Conservation (phyloP, 106 monocot species). For the Dendrobium officinale region DNA sequence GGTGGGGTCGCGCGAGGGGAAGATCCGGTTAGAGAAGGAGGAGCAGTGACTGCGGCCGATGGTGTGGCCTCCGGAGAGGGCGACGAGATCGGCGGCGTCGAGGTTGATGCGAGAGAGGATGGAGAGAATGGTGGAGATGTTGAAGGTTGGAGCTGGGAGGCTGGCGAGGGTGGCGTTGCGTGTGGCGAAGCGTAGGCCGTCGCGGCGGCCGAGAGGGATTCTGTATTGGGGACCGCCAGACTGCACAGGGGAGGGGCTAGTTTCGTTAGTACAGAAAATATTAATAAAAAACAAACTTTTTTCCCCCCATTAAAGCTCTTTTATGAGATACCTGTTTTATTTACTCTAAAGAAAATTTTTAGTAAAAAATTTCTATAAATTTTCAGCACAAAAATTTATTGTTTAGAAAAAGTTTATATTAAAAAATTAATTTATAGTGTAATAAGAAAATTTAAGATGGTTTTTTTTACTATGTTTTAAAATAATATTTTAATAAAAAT, state of each 20-base stretch:
- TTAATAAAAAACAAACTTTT: too few species aligned
- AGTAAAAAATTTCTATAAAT: too few species aligned
- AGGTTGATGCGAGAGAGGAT: slow-evolving; percentile 26
- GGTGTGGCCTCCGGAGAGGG: slow-evolving; percentile 55
- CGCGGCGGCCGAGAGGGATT: slow-evolving; percentile 39
- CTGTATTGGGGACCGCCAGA: slow-evolving; percentile 25
- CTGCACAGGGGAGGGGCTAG: neutral
- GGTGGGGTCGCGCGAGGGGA: slow-evolving; percentile 17
- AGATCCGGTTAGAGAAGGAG: slow-evolving; percentile 29
- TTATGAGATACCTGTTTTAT: too few species aligned
- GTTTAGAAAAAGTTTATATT: too few species aligned
- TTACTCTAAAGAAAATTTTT: too few species aligned
- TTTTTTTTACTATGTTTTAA: too few species aligned
- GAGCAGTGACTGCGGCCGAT: slow-evolving; percentile 44
- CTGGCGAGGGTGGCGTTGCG: slow-evolving; percentile 8
- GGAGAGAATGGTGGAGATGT: slow-evolving; percentile 23
- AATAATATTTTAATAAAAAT: too few species aligned
- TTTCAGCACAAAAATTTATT: too few species aligned
- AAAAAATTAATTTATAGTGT: too few species aligned
- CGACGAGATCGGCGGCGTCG: slow-evolving; percentile 35
- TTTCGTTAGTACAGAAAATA: too few species aligned
- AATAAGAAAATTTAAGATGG: too few species aligned
- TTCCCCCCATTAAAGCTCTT: too few species aligned
- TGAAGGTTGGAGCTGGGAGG: slow-evolving; percentile 28
- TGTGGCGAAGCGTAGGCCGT: slow-evolving; percentile 31